Base-by-base conservation (phyloP, 768 basidiomycete genomes). In the Leccinum aurantiacum region DNA sequence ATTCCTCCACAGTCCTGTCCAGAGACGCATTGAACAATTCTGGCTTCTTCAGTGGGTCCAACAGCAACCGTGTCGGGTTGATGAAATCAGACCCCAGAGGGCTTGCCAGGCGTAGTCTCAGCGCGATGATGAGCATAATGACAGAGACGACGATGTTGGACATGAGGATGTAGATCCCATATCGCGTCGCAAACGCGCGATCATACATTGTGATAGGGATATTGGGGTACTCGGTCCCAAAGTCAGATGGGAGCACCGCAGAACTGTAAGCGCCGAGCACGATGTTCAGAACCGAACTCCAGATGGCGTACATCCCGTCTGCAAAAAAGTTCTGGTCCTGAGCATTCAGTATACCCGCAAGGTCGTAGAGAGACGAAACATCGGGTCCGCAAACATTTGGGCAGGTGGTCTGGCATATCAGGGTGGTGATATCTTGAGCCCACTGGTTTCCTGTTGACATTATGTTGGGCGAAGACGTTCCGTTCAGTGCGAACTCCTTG, bases 361-460 rank as follows among this genome's bases (percentile, higher is more conserved):
- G 57, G 56, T 67, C 59, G 3, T 29, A 22, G 35, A 67, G 25
- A 47, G 59, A 44, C 11, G 19, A 1, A 46, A 46, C 7, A 0
- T 25, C 63, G 50, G 6, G 0, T 0, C 9, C 54, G 38, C 27
- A 56, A 3, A 4, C 17, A 6, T n/a, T 3, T 17, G 63, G 27
- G 2, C 11, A 35, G 3, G 46, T 53, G 10, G 59, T 41, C 1
- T 65, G 60, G 49, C 61, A 65, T 8, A 69, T 56, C 11, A 69
- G 24, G 47, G 29, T 59, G 8, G 57, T 54, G 47, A 69, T 65
- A 37, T 67, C 68, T 57, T 56, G 54, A 11, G 58, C 63, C 65
- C 68, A 69, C 10, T 51, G 63, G 10, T 27, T 50, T 44, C 37
- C 48, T 6, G 6, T 31, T 25, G 51, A 10, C 61, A 60, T 64